These are phyloP conservation scores for Talaromyces marneffei DNA, from an alignment of 2,329 filamentous ascomycete genomes.

Conservation along the genomic window DNA sequence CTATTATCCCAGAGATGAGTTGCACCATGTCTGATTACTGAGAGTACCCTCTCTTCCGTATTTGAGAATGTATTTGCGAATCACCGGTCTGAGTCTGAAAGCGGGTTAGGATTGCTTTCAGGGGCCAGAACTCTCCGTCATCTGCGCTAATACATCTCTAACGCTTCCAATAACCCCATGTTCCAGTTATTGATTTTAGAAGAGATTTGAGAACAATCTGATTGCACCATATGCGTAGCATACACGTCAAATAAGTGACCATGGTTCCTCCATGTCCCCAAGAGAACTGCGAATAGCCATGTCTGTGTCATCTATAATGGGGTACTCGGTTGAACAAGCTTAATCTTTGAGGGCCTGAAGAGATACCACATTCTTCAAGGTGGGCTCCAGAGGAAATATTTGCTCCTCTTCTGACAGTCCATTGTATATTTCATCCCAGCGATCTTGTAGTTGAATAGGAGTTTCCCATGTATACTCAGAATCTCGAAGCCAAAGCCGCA, in stretches of 20 bases:
- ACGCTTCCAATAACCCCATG: neutral
- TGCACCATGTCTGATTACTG: conserved; percentile 36
- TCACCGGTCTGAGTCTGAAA: conserved; percentile 33
- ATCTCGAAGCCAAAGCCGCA: conserved; percentile 46
- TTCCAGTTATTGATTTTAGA: neutral
- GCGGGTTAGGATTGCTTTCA: conserved; percentile 25
- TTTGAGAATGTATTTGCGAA: conserved; percentile 45
- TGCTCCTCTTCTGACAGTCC: conserved; percentile 36
- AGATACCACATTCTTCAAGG: conserved; percentile 4
- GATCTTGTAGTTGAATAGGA: conserved; percentile 30
- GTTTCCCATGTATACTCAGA: conserved; percentile 44
- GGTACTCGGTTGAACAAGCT: neutral
- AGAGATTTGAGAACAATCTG: neutral
- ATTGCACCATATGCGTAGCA: neutral
- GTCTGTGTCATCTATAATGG: neutral
- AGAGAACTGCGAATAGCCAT: neutral
- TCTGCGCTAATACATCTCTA: neutral
- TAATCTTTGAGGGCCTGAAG: neutral
- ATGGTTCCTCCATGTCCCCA: neutral
- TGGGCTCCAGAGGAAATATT: conserved; percentile 41
- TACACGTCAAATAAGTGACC: neutral
- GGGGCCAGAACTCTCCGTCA: conserved; percentile 30
- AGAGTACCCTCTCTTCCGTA: conserved; percentile 38
- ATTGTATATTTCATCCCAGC: conserved; percentile 41
- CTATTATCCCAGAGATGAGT: conserved; percentile 50